Percentiles rank a stretch among this genome's conserved stretches.
Conservation (phyloP, 2,329 filamentous ascomycete genomes). For the Sporothrix brasiliensis region DNA sequence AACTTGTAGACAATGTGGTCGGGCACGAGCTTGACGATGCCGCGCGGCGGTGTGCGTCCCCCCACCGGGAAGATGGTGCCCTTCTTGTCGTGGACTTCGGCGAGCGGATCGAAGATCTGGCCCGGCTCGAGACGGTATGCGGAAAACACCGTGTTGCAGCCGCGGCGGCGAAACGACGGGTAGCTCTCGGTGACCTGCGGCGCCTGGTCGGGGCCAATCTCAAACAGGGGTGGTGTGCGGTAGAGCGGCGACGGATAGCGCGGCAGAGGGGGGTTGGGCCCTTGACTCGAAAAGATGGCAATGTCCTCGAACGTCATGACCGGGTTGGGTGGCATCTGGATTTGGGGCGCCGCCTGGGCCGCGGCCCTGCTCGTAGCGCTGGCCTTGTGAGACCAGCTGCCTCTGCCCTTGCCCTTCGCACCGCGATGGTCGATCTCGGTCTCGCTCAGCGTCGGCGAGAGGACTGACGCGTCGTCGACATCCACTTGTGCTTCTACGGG, state of each 20-base stretch:
- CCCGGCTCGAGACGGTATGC: not conserved
- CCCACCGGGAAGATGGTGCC: constrained; percentile 24
- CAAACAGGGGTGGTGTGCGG: not conserved
- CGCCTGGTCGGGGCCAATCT: not conserved
- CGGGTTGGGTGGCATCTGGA: not conserved
- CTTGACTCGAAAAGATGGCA: not conserved
- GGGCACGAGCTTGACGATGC: not conserved
- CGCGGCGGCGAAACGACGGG: not conserved
- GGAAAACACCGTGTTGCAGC: not conserved
- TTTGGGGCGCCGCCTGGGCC: not conserved
- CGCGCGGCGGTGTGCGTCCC: not conserved
- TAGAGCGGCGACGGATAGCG: not conserved
- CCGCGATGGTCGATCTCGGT: not conserved
- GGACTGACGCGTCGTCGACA: not conserved
- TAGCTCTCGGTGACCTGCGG: constrained; percentile 15
- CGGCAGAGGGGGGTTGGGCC: not conserved
- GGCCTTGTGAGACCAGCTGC: too few relatives aligned
- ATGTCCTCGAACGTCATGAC: constrained; percentile 4
- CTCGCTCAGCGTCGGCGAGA: not conserved
- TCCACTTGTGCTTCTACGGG: not conserved
- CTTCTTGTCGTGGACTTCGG: not conserved
- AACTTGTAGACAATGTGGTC: constrained; percentile 32
- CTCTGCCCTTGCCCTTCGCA: not conserved
- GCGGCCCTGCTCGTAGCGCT: too few relatives aligned
- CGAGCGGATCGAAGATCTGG: not conserved